phyloP scores from a whole-genome alignment of 139 green algal species.

The Chlamydomonas applanata region DNA sequence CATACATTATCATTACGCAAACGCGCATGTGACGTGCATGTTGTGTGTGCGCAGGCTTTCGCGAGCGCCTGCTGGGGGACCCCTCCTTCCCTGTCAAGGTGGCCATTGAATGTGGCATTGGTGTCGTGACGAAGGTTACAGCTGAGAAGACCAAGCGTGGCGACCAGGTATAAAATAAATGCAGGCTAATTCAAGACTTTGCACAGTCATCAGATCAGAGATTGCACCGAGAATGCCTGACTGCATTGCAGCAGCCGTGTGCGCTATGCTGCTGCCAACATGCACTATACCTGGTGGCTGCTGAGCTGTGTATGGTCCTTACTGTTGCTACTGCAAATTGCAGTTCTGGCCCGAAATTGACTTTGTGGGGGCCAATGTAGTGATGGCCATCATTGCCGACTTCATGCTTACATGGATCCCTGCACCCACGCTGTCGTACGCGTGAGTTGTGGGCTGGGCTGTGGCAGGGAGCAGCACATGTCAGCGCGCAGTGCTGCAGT shows the following conservation, averaged over 20 bases:
- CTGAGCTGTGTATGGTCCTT: no score
- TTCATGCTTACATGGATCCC: conserved; percentile 99
- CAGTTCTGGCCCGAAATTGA: conserved; percentile 53
- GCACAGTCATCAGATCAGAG: no score
- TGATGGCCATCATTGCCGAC: conserved; percentile 97
- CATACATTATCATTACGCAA: not conserved
- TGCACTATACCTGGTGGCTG: no score
- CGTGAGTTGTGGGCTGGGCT: conserved; percentile 27
- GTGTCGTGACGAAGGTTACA: conserved; percentile 80
- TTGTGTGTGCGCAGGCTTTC: conserved; percentile 64
- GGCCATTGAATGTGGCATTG: conserved; percentile 88
- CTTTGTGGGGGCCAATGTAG: conserved; percentile 93
- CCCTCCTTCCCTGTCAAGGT: conserved; percentile 89
- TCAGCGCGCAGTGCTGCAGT: not conserved
- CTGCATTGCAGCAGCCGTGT: no score
- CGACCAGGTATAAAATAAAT: conserved; percentile 35
- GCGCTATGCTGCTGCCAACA: no score
- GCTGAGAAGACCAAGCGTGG: conserved; percentile 85
- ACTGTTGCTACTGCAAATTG: not conserved
- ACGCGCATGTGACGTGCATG: conserved; percentile 18
- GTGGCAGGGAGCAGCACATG: not conserved
- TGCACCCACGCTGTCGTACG: conserved; percentile 79
- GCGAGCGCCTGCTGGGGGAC: conserved; percentile 91
- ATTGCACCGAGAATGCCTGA: no score
- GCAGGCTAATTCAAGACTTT: not conserved